Evolutionary conservation across 2,329 filamentous ascomycete species (phyloP).

Genomic region (Pseudocercospora vitis): DNA sequence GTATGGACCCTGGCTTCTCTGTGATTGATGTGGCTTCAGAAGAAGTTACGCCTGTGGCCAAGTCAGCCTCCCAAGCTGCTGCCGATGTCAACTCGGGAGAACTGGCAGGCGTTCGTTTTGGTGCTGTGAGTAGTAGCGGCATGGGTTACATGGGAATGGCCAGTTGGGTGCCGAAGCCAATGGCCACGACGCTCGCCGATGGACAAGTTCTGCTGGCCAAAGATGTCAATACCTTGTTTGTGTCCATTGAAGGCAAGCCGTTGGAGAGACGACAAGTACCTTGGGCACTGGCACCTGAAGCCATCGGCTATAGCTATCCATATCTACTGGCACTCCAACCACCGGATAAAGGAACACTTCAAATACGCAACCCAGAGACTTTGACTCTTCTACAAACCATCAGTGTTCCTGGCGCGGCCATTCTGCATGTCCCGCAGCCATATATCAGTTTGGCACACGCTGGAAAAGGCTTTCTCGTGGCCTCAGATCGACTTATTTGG

Average conservation of each 20-base stretch:
- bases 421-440: constrained; percentile 87
- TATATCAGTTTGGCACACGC: constrained; percentile 93
- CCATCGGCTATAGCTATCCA: constrained; percentile 93
- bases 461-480: constrained; percentile 91
- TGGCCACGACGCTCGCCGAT: constrained; percentile 78
- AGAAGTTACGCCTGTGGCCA: constrained; percentile 71
- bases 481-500: constrained; percentile 90
- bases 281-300: constrained; percentile 84
- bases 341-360: constrained; percentile 77
- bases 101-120: constrained; percentile 65
- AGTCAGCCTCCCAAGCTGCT: constrained; percentile 29
- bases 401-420: constrained; percentile 73
- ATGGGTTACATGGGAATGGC: constrained; percentile 98
- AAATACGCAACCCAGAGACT: constrained; percentile 90
- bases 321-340: constrained; percentile 87
- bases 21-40: constrained; percentile 80
- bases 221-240: constrained; percentile 92
- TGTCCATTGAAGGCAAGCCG: constrained; percentile 78
- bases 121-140: constrained; percentile 76
- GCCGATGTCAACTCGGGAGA: constrained; percentile 56
- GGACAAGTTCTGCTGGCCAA: constrained; percentile 92
- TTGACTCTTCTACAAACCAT: constrained; percentile 86
- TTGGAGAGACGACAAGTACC: constrained; percentile 85
- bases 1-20: constrained; percentile 88
- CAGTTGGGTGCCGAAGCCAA: constrained; percentile 84